phyloP scores from a whole-genome alignment of 1,139 yeast genomes.

The Blastobotrys buckinghamii region DNA sequence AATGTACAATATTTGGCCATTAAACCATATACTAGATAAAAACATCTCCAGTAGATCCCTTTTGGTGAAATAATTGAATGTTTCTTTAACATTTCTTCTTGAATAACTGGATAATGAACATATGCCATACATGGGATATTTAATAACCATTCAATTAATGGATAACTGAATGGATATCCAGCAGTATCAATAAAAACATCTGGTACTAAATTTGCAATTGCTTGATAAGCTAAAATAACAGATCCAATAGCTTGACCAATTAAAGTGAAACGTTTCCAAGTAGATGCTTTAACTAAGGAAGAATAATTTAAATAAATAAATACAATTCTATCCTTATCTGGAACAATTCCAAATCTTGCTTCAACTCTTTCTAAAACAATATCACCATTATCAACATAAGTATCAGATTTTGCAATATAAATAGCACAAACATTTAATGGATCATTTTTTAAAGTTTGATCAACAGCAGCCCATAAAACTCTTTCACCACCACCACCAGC shows the following conservation, averaged over 20 bases:
- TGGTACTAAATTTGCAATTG: constrained; percentile 63
- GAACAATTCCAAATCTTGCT: constrained; percentile 60
- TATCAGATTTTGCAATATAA: constrained; percentile 59
- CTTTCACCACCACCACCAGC: constrained; percentile 99
- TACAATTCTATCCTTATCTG: constrained; percentile 49
- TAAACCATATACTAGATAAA: constrained; percentile 50
- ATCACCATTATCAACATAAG: constrained; percentile 38
- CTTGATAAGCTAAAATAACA: constrained; percentile 60
- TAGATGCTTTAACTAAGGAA: constrained; percentile 57
- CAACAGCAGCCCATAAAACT: constrained; percentile 91
- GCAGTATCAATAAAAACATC: constrained; percentile 94
- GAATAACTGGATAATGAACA: constrained; percentile 90
- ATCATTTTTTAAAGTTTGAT: constrained; percentile 53
- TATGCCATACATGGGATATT: constrained; percentile 77
- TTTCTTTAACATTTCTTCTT: constrained; percentile 63
- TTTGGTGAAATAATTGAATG: constrained; percentile 35
- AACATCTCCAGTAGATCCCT: constrained; percentile 66
- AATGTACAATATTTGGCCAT: constrained; percentile 64
- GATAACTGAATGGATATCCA: constrained; percentile 87
- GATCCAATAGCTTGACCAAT: constrained; percentile 87
- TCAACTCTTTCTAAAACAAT: constrained; percentile 53
- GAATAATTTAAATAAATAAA: constrained; percentile 65
- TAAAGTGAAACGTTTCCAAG: constrained; percentile 78
- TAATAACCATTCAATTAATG: constrained; percentile 48
- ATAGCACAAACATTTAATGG: constrained; percentile 57